phyloP scores from a whole-genome alignment of 306 rosid genomes.

The Gastrolobium bilobum region DNA sequence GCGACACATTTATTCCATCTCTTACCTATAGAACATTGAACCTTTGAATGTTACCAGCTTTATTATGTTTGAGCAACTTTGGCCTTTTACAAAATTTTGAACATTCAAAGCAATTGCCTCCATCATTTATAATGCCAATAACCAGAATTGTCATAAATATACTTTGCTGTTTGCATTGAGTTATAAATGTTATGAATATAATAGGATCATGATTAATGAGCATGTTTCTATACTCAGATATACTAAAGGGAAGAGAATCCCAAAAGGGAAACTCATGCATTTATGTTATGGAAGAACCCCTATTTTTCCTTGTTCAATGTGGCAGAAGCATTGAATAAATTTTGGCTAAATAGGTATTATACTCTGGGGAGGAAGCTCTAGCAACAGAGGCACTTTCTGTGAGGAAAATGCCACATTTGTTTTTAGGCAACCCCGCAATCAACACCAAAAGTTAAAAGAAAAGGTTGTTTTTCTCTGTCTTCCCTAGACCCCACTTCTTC shows the following conservation, averaged over 20 bases:
- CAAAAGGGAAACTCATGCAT: too few species aligned
- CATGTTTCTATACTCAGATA: constrained; percentile 1
- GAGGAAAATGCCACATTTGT: constrained; percentile 17
- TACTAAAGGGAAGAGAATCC: neutral
- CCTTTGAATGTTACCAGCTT: constrained; percentile 6
- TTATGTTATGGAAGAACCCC: neutral
- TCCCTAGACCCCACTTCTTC: constrained; percentile 25
- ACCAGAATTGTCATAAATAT: neutral
- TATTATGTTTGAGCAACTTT: constrained; percentile 31
- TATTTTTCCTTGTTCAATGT: neutral
- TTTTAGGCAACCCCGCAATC: constrained; percentile 28
- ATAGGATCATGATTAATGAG: neutral
- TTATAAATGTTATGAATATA: neutral
- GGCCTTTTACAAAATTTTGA: constrained; percentile 37
- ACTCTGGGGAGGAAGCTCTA: neutral
- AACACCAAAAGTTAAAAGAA: constrained; percentile 44
- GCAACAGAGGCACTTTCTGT: neutral
- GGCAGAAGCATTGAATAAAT: neutral
- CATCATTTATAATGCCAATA: neutral
- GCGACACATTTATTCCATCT: neutral
- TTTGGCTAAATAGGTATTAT: neutral
- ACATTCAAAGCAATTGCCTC: constrained; percentile 3
- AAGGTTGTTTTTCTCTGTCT: constrained; percentile 37
- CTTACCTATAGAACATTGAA: constrained; percentile 20
- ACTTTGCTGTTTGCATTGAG: neutral